Conservation (phyloP, 768 basidiomycete species). For the Phaffia australis region DNA sequence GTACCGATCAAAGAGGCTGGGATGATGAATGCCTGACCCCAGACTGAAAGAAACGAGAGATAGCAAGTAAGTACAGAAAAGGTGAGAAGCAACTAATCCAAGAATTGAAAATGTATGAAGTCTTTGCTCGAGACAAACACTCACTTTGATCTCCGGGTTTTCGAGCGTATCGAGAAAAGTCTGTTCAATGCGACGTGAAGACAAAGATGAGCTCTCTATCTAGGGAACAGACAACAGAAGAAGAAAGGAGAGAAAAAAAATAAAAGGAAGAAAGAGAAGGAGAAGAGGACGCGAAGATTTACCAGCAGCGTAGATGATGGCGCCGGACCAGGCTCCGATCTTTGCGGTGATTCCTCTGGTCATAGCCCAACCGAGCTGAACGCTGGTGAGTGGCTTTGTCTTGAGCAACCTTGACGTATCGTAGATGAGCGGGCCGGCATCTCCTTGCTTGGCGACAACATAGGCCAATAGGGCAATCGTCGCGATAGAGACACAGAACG, state of each 20-base stretch:
- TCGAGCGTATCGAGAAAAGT: conserved; percentile 32
- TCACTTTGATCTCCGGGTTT: conserved; percentile 29
- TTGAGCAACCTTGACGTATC: conserved; percentile 25
- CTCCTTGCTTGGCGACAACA: conserved; percentile 28
- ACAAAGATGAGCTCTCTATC: conserved; percentile 12
- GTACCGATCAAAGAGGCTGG: conserved; percentile 28
- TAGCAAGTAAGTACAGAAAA: background rate
- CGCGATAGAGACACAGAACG: conserved; percentile 27
- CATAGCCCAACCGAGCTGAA: conserved; percentile 32
- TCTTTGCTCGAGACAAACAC: conserved; percentile 19
- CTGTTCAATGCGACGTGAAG: conserved; percentile 26
- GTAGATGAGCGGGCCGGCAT: conserved; percentile 30
- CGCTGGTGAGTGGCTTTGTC: conserved; percentile 27
- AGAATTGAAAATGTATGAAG: background rate
- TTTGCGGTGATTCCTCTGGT: conserved; percentile 4
- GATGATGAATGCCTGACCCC: conserved; percentile 24
- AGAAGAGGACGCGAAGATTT: background rate
- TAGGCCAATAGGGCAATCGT: conserved; percentile 30
- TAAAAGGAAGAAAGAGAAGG: background rate
- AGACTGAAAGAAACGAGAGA: conserved; percentile 14
- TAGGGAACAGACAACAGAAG: background rate
- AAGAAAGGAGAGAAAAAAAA: background rate
- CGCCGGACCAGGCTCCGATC: conserved; percentile 15
- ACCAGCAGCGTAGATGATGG: background rate
- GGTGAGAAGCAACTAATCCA: background rate